Conservation (phyloP, 129 eudicot species). For the Silybum marianum region DNA sequence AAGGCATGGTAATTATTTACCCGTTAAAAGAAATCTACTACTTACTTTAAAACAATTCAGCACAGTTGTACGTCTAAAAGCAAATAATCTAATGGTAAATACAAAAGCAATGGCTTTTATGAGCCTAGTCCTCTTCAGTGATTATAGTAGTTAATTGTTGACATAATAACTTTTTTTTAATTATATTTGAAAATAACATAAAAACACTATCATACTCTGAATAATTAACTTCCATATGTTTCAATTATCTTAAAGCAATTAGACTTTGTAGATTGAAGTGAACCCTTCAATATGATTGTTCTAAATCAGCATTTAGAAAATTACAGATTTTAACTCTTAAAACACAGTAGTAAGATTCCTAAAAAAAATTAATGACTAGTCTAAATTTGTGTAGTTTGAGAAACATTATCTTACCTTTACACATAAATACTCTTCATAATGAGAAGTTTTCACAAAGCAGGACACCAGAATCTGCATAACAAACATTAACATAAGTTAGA, state of each 20-base stretch:
- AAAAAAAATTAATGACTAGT: not conserved
- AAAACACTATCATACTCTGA: not conserved
- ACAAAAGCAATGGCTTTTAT: not conserved
- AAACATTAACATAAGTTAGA: not conserved
- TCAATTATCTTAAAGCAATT: not conserved
- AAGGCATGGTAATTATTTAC: not conserved
- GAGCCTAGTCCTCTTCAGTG: not conserved
- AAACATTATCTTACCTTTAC: constrained; percentile 65
- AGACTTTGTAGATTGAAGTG: not conserved
- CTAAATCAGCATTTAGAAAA: not conserved
- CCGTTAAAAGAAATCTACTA: not conserved
- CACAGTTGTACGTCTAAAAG: not conserved
- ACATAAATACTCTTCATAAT: constrained; percentile 82
- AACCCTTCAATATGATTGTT: not conserved
- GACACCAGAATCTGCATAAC: constrained; percentile 73
- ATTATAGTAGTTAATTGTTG: not conserved
- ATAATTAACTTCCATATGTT: not conserved
- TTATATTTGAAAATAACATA: not conserved
- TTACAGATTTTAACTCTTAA: not conserved
- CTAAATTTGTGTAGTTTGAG: not conserved
- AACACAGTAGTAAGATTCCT: not conserved
- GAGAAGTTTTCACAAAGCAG: constrained; percentile 96
- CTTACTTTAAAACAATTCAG: not conserved
- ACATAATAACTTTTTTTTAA: not conserved
- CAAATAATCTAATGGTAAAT: not conserved